A percentile compares a stretch with the other conserved stretches of the same genome.
Conservation (phyloP, 768 basidiomycete genomes). For the Mrakia frigida region DNA sequence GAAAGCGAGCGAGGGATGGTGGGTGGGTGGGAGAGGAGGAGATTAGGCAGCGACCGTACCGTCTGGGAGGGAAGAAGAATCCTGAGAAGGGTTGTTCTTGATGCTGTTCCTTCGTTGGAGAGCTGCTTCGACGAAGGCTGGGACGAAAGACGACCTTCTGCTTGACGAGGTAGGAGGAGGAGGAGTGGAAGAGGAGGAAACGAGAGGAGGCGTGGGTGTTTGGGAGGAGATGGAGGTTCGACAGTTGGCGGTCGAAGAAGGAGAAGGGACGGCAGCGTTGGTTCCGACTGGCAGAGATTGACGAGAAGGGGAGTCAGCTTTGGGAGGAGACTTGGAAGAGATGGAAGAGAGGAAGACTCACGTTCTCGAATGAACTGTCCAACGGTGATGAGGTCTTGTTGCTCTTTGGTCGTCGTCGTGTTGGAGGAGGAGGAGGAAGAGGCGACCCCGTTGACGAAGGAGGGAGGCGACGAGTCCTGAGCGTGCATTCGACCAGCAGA, state of each 20-base stretch:
- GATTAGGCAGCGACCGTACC: conserved; percentile 11
- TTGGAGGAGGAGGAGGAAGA: background rate
- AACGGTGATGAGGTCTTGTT: conserved; percentile 55
- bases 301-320: background rate
- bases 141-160: background rate
- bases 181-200: conserved; percentile 11
- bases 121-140: background rate
- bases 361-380: conserved; percentile 61
- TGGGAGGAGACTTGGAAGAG: background rate
- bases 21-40: background rate
- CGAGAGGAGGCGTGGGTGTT: conserved; percentile 30
- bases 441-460: conserved; percentile 37
- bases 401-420: conserved; percentile 41
- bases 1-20: conserved; percentile 2
- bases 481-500: conserved; percentile 65
- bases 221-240: conserved; percentile 29
- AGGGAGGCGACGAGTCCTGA: conserved; percentile 64
- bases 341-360: conserved; percentile 23
- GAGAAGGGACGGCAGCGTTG: background rate
- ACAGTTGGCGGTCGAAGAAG: conserved; percentile 22
- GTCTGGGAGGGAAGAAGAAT: background rate
- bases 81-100: background rate
- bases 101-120: conserved; percentile 14
- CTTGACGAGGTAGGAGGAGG: background rate
- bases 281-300: no score